Evolutionary conservation across 192 early-diverging fungal genomes (phyloP).

Genomic region (Fimicolochytrium jonesii): DNA sequence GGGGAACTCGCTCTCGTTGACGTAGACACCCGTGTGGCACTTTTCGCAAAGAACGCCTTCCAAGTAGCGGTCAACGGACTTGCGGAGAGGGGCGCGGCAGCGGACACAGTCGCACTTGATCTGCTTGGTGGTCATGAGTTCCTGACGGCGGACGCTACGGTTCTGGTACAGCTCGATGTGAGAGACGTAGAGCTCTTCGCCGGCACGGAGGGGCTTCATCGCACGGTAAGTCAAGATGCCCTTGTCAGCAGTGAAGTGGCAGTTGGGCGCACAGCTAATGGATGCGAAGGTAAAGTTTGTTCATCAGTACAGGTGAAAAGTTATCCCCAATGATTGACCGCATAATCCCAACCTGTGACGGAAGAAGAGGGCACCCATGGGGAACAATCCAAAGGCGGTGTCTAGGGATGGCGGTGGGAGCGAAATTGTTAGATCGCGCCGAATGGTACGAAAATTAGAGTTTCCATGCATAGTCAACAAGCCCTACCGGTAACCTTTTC

Average conservation of each 20-base stretch:
- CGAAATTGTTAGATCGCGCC: too few species aligned
- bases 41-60: constrained; percentile 60
- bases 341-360: constrained; percentile 11
- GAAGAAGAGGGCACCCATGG: constrained; percentile 54
- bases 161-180: constrained; percentile 67
- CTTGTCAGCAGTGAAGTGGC: constrained; percentile 53
- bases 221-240: constrained; percentile 61
- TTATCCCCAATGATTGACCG: neutral
- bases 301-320: too few species aligned
- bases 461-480: too few species aligned
- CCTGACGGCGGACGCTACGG: constrained; percentile 64
- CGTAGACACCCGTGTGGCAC: constrained; percentile 40
- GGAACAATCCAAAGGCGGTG: constrained; percentile 61
- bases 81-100: constrained; percentile 56
- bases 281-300: too few species aligned
- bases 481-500: constrained; percentile 21
- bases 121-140: constrained; percentile 60
- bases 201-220: constrained; percentile 49
- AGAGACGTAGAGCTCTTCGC: constrained; percentile 58
- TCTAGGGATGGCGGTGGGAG: too few species aligned
- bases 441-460: too few species aligned
- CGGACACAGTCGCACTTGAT: constrained; percentile 73
- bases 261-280: constrained; percentile 67
- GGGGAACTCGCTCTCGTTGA: constrained; percentile 11
- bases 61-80: constrained; percentile 66